Percentiles rank a stretch among this genome's conserved stretches.
phyloP scores from a whole-genome alignment of 1,284 basidiomycete species.

The Neolentinus lepideus region DNA sequence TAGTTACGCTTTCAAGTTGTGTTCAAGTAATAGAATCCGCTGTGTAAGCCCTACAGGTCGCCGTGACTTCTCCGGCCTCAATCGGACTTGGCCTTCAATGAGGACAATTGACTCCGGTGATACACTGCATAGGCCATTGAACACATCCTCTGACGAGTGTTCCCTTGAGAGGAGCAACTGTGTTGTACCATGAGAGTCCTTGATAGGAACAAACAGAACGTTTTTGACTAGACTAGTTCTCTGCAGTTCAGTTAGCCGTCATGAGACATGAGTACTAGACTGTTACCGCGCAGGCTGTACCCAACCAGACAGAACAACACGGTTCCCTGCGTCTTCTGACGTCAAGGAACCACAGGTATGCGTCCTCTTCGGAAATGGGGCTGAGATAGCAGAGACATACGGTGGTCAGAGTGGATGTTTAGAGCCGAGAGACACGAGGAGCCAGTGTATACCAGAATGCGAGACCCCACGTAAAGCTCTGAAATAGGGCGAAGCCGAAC shows the following conservation, averaged over 20 bases:
- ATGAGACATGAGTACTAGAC: constrained; percentile 20
- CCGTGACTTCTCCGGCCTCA: constrained; percentile 56
- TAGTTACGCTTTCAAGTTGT: constrained; percentile 15
- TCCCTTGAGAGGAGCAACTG: constrained; percentile 62
- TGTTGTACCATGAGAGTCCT: constrained; percentile 66
- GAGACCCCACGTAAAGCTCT: not conserved
- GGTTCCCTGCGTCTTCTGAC: constrained; percentile 42
- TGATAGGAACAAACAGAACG: constrained; percentile 76
- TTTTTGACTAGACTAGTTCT: constrained; percentile 54
- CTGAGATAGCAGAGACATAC: constrained; percentile 25
- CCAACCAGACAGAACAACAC: constrained; percentile 74
- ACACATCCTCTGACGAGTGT: constrained; percentile 19
- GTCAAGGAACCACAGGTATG: constrained; percentile 63
- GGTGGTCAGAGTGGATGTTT: not conserved
- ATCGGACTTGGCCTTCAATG: constrained; percentile 62
- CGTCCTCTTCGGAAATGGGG: constrained; percentile 53
- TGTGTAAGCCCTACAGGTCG: constrained; percentile 26
- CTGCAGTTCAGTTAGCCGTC: constrained; percentile 10
- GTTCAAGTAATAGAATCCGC: not conserved
- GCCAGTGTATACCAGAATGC: not conserved
- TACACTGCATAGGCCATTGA: constrained; percentile 46
- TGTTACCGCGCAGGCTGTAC: constrained; percentile 66
- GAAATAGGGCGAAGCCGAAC: not conserved
- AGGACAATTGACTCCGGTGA: constrained; percentile 75
- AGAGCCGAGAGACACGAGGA: not conserved